Percentiles rank a stretch among this genome's conserved stretches.
These are phyloP conservation scores for Lepiota venenata DNA, from an alignment of 768 basidiomycete species.

Conservation along the genomic window DNA sequence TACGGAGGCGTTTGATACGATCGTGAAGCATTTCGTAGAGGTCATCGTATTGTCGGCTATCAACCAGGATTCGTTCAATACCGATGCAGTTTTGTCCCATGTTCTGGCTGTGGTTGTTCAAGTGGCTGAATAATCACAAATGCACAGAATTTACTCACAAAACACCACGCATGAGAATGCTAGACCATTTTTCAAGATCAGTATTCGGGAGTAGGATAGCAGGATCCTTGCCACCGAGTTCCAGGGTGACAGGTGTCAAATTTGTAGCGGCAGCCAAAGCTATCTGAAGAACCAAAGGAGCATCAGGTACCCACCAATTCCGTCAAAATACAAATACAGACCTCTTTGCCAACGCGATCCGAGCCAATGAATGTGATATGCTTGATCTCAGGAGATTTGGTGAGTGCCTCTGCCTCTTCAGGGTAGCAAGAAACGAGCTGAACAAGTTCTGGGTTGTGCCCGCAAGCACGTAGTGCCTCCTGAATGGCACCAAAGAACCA, in stretches of 20 bases:
- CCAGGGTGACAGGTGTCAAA: conserved; percentile 89
- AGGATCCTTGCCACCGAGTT: conserved; percentile 95
- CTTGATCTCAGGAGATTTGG: conserved; percentile 73
- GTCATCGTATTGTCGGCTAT: conserved; percentile 70
- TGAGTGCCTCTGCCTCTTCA: conserved; percentile 79
- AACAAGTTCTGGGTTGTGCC: conserved; percentile 83
- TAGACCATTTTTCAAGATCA: conserved; percentile 75
- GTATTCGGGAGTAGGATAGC: conserved; percentile 86
- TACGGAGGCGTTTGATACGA: conserved; percentile 67
- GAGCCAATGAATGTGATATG: conserved; percentile 96
- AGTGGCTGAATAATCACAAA: neutral
- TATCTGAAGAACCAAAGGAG: conserved; percentile 41
- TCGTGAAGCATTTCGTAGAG: conserved; percentile 63
- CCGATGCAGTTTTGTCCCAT: conserved; percentile 97
- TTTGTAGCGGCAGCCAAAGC: conserved; percentile 81
- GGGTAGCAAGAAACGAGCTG: conserved; percentile 91
- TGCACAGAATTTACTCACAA: conserved; percentile 55
- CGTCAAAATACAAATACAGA: conserved; percentile 22
- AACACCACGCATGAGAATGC: conserved; percentile 85
- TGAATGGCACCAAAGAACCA: conserved; percentile 83
- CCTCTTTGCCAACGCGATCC: conserved; percentile 72
- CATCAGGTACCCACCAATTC: neutral
- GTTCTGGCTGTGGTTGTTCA: conserved; percentile 61
- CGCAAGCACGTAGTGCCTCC: conserved; percentile 74
- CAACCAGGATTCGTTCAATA: conserved; percentile 90